Evolutionary conservation across 352 stramenopile genomes (phyloP), one percentile per base, ranked within the genome.

Genomic region (Phytophthora cajani): DNA sequence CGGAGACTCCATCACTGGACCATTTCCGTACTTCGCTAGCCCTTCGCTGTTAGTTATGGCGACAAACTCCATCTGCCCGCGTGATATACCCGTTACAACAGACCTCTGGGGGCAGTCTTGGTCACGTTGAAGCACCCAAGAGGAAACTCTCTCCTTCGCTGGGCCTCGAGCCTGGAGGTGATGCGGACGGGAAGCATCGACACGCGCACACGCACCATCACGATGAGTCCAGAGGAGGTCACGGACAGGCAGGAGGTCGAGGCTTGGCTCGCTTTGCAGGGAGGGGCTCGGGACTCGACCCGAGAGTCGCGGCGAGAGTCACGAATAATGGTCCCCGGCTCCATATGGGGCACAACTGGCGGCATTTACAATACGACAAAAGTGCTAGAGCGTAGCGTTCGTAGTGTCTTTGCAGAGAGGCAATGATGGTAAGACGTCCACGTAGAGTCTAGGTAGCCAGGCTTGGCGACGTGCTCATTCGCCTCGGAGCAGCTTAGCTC

Each of bases 91-190:
- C 40, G 16, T 47, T 47, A 17, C 12, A 47, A 21, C 27, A 19
- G 40, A 11, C 40, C 7, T 47, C 40, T 47, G 40, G 40, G 40
- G 40, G 16, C 40, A 47, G 46, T 5, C 49, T 53, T 53, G 59
- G 5, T 38, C 30, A 52, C 27, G 25, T 25, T 42, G 49, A 54
- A 52, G 40, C 61, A 67, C 58, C 5, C n/a, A 64, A 30, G 12
- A 33, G 46, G 47, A 58, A 66, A 66, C 59, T 66, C 59, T 66
- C 59, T 66, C 58, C 6, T 17, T 32, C 46, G 19, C 27, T 30
- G 27, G 27, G 27, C 27, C 27, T 30, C 27, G 3, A 30, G 27
- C 27, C 40, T 47, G 40, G 40, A 21, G 40, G 40, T 47, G 40
- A 47, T 47, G 40, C 27, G 27, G 27, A 17, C 16, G 40, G 40